Conservation (phyloP, 192 early-diverging fungal species). For the Dimargaris verticillata region DNA sequence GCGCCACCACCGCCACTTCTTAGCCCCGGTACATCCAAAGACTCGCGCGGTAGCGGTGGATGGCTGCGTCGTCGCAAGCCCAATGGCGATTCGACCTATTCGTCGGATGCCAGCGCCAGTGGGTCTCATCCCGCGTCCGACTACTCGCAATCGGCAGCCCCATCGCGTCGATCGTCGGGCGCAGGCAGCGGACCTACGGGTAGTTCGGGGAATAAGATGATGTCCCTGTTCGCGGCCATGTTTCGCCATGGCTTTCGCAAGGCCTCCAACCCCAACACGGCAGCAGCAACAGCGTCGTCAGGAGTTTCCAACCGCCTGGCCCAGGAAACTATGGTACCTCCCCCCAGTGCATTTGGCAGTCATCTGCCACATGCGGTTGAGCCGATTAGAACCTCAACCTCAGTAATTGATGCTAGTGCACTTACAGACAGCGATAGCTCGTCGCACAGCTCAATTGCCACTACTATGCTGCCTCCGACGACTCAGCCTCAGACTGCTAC, state of each 20-base stretch:
- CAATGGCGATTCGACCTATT: conserved; percentile 11
- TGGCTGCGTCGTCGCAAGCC: conserved; percentile 14
- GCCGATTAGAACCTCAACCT: too few species aligned
- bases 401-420: not conserved
- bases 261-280: conserved; percentile 10
- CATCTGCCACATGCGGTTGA: too few species aligned
- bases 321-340: too few species aligned
- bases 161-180: too few species aligned
- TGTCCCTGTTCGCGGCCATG: conserved; percentile 59
- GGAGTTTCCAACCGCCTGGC: not conserved
- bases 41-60: too few species aligned
- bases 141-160: too few species aligned
- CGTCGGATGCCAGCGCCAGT: too few species aligned
- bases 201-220: conserved; percentile 37
- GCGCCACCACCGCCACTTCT: too few species aligned
- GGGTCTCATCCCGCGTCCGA: too few species aligned
- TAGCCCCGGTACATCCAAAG: too few species aligned
- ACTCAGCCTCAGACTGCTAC: conserved; percentile 14
- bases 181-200: not conserved
- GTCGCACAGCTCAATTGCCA: conserved; percentile 13
- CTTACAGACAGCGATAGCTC: conserved; percentile 8
- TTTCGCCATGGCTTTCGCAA: conserved; percentile 22
- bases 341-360: too few species aligned
- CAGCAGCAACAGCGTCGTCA: conserved; percentile 8
- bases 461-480: conserved; percentile 18